These are phyloP conservation scores for Xylaria cubensis DNA, from an alignment of 495 filamentous ascomycete species.

Conservation along the genomic window DNA sequence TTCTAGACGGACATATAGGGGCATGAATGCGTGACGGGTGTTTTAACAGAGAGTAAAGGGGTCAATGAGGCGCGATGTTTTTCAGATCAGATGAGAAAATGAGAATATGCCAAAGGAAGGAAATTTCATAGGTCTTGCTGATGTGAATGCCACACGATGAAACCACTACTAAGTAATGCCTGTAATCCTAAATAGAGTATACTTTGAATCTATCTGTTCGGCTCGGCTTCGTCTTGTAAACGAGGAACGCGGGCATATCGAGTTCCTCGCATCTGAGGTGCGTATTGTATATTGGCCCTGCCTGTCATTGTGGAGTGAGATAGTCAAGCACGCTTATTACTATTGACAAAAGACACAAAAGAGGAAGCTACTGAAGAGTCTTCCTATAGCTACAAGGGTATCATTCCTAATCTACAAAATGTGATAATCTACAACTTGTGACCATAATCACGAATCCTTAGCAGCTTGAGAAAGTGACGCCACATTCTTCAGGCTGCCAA, in stretches of 20 bases:
- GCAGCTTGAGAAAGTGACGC: constrained; percentile 41
- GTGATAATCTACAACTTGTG: not conserved
- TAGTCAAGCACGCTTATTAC: not conserved
- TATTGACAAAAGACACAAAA: not conserved
- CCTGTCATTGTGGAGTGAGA: not conserved
- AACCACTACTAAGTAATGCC: not conserved
- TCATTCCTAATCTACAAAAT: constrained; percentile 22
- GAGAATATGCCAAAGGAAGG: not conserved
- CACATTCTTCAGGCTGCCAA: constrained; percentile 84
- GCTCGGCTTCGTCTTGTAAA: not conserved
- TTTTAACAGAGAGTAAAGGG: not conserved
- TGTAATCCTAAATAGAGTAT: not conserved
- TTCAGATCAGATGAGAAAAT: not conserved
- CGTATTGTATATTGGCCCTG: not conserved
- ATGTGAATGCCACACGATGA: not conserved
- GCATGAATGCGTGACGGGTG: not conserved
- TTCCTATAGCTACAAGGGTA: constrained; percentile 20
- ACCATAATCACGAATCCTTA: constrained; percentile 18
- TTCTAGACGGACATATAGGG: not conserved
- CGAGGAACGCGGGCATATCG: not conserved
- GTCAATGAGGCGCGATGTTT: not conserved
- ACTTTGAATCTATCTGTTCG: not conserved
- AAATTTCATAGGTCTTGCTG: not conserved
- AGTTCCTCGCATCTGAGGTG: not conserved
- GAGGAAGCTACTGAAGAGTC: not conserved